Percentiles rank a stretch among this genome's conserved stretches.
Evolutionary conservation across 2,329 filamentous ascomycete genomes (phyloP).

Genomic region (Calycina herbarum): DNA sequence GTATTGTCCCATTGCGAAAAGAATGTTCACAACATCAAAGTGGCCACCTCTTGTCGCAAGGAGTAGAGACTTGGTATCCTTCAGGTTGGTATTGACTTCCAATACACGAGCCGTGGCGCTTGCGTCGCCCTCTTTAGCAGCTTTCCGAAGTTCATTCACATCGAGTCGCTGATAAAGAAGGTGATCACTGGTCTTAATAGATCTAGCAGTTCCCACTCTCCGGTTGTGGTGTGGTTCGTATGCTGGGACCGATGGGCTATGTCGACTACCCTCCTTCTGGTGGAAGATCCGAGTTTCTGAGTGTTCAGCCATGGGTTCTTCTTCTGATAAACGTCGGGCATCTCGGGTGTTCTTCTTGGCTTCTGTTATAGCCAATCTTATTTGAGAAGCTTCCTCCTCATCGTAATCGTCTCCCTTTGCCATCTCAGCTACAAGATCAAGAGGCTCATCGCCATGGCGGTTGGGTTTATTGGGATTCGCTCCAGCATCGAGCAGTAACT

Average conservation of each 20-base stretch:
- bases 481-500: slow-evolving; percentile 77
- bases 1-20: slow-evolving; percentile 51
- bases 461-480: slow-evolving; percentile 92
- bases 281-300: slow-evolving; percentile 49
- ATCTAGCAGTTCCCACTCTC: slow-evolving; percentile 52
- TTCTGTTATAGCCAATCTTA: slow-evolving; percentile 67
- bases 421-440: slow-evolving; percentile 77
- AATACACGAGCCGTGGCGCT: slow-evolving; percentile 62
- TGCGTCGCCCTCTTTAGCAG: slow-evolving; percentile 61
- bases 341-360: slow-evolving; percentile 54
- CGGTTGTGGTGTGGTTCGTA: slow-evolving; percentile 35
- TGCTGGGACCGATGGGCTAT: slow-evolving; percentile 49
- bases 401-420: slow-evolving; percentile 56
- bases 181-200: slow-evolving; percentile 65
- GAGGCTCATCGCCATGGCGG: slow-evolving; percentile 86
- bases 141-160: slow-evolving; percentile 57
- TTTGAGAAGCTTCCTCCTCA: slow-evolving; percentile 50
- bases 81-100: slow-evolving; percentile 54
- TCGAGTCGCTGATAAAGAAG: slow-evolving; percentile 63
- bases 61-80: slow-evolving; percentile 84
- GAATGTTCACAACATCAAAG: slow-evolving; percentile 49
- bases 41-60: slow-evolving; percentile 91
- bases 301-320: slow-evolving; percentile 45
- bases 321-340: slow-evolving; percentile 57
- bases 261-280: slow-evolving; percentile 58